Evolutionary conservation across 768 basidiomycete genomes (phyloP).

Genomic region (Suillus occidentalis): DNA sequence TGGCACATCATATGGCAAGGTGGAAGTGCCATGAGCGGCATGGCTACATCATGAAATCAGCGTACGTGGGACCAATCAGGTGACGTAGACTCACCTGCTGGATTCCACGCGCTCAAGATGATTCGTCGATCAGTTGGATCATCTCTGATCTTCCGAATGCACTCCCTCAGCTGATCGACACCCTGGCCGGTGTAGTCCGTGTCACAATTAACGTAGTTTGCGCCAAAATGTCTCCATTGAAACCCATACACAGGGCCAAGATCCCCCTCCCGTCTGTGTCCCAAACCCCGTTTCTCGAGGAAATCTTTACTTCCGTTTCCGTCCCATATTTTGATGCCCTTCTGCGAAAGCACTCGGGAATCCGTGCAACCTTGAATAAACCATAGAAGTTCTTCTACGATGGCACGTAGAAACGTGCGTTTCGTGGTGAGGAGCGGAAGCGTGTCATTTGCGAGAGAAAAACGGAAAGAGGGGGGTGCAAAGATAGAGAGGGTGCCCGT

Average conservation of each 20-base stretch:
- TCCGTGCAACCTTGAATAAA: constrained; percentile 87
- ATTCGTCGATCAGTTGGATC: constrained; percentile 93
- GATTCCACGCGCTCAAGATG: constrained; percentile 97
- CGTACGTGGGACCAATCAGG: not conserved
- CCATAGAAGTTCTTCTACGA: constrained; percentile 94
- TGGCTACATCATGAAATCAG: constrained; percentile 51
- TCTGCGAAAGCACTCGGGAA: constrained; percentile 67
- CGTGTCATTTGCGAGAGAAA: constrained; percentile 73
- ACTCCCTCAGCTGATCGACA: constrained; percentile 89
- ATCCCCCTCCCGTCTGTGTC: constrained; percentile 85
- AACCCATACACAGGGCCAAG: constrained; percentile 97
- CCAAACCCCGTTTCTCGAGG: constrained; percentile 80
- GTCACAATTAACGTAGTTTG: constrained; percentile 74
- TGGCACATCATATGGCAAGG: constrained; percentile 99
- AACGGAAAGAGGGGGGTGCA: constrained; percentile 86
- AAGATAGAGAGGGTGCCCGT: constrained; percentile 93
- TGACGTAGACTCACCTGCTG: constrained; percentile 64
- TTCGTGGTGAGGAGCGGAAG: constrained; percentile 95
- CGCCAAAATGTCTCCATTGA: constrained; percentile 96
- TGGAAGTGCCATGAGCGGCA: constrained; percentile 92
- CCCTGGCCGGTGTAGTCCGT: constrained; percentile 78
- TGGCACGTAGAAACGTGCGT: constrained; percentile 88
- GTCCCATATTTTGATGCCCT: constrained; percentile 97
- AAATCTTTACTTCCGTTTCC: constrained; percentile 91
- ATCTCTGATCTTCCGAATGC: constrained; percentile 88